Evolutionary conservation across 345 rosid species (phyloP), one percentile per base, ranked within the genome.

Genomic region (Populus davidiana): DNA sequence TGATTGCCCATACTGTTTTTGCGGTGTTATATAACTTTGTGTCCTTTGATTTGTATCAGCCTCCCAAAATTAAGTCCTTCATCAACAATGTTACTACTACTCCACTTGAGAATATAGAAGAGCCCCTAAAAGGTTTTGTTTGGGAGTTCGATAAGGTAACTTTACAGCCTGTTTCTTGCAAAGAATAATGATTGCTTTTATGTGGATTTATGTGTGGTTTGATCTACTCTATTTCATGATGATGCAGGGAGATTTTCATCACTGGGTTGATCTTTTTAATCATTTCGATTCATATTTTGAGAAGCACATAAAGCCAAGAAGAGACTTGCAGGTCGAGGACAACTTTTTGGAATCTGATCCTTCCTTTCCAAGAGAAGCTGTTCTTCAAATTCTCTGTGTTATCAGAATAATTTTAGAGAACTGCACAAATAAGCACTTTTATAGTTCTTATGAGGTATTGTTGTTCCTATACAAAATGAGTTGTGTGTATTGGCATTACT

Each of bases 241-340:
- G 61, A 4, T 82, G 82, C 90, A 95, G 99, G 99, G 99, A 65
- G 98, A 95, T 85, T 95, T 95, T 80, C 97, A 93, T 88, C 99
- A 95, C 39, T 95, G 99, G 99, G 93, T 91, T 83, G 99, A 95
- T 81, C 98, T 93, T 77, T 93, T 95, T 80, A 93, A 93, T 86
- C 86, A 93, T 82, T 95, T 95, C 79, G 99, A 92, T 86, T 86
- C 94, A 72, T 92, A 86, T 87, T 95, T 95, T 80, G 98, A 93
- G 85, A 93, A 95, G 90, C 90, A 91, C 74, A 82, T 93, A 71
- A 93, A 95, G 85, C 81, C 83, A 44, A 93, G 98, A 78, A 92
- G 88, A 83, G 99, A 95, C 86, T 83, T 95, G 80, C 96, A 87
- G 83, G 75, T 93, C 71, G 98, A 91, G 76, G 96, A 91, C 36